Evolutionary conservation across 164 flowering plant genomes (phyloP), one percentile per base, ranked within the genome.

Genomic region (Vitis cinerea): DNA sequence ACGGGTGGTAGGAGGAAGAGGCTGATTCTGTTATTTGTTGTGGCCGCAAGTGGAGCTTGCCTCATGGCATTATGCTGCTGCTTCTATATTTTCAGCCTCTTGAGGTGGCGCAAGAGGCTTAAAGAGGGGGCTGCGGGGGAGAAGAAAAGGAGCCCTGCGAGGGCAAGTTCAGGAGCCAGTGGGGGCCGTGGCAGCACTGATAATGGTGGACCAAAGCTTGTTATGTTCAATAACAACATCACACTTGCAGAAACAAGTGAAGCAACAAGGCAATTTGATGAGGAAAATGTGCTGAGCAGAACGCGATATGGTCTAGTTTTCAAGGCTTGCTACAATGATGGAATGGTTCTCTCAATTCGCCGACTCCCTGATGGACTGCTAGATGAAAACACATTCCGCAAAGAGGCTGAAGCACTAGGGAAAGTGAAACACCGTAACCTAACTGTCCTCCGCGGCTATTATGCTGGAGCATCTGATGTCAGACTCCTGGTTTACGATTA

Each of bases 371-470:
- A 87, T 59, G 86, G 86, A 17, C 73, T 83, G 0, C 64, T 88
- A 0, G 83, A 80, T 9, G 96, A 85, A 56, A 72, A 48, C 19
- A 69, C 63, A 0, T 94, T 90, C 72, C 72, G 86, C 0, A 90
- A 85, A 63, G 97, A 92, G 68, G 97, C 98, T 1, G 98, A 89
- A 64, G 69, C 80, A 13, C 81, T 94, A 0, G 95, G 97, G 44
- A 86, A 80, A 63, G 84, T 94, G 52, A 87, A 81, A 77, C 97
- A 94, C 71, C 81, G 97, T 8, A 94, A 94, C 66, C 61, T 94
- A 58, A 94, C 97, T 2, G 98, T 92, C 52, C 83, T 92, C 27
- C 89, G 97, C 0, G 98, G 98, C n/a, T 94, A 92, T 73, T 90
- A 87, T 66, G 83, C 86, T 0, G 97, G 93, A 5, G 84, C 89